A percentile compares a stretch with the other conserved stretches of the same genome.
Conservation (phyloP, 2,329 filamentous ascomycete genomes). For the Gaeumannomyces tritici region DNA sequence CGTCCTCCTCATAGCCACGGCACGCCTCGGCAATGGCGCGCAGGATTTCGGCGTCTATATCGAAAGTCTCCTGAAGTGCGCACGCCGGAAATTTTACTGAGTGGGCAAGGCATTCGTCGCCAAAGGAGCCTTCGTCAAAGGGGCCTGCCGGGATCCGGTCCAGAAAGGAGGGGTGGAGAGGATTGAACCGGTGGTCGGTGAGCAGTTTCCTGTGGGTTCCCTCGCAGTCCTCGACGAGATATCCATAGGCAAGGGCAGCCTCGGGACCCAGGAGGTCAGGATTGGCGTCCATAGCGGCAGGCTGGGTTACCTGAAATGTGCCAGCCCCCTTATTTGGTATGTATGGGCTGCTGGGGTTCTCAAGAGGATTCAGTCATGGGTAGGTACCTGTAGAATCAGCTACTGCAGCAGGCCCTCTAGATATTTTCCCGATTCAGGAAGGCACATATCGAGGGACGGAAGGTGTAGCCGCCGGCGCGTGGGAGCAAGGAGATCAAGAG, state of each 20-base stretch:
- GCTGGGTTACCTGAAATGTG: too few relatives aligned
- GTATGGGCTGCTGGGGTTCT: too few relatives aligned
- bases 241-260: neutral
- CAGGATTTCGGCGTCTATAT: neutral
- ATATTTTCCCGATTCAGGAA: too few relatives aligned
- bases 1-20: neutral
- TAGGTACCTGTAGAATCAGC: too few relatives aligned
- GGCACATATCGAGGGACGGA: too few relatives aligned
- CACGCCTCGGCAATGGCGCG: neutral
- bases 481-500: too few relatives aligned
- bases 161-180: neutral
- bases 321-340: too few relatives aligned
- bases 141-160: neutral
- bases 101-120: neutral
- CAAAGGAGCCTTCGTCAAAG: neutral
- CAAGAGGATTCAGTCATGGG: too few relatives aligned
- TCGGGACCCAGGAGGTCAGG: neutral
- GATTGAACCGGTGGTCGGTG: constrained; percentile 1
- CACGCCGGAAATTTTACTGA: too few relatives aligned
- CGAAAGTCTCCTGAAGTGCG: neutral
- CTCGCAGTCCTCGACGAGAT: neutral
- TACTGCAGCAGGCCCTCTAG: too few relatives aligned
- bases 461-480: too few relatives aligned
- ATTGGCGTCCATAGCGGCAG: neutral
- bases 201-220: neutral